A percentile compares a stretch with the other conserved stretches of the same genome.
phyloP scores from a whole-genome alignment of 805 yeast species.

The Cyberlindnera saturnus region DNA sequence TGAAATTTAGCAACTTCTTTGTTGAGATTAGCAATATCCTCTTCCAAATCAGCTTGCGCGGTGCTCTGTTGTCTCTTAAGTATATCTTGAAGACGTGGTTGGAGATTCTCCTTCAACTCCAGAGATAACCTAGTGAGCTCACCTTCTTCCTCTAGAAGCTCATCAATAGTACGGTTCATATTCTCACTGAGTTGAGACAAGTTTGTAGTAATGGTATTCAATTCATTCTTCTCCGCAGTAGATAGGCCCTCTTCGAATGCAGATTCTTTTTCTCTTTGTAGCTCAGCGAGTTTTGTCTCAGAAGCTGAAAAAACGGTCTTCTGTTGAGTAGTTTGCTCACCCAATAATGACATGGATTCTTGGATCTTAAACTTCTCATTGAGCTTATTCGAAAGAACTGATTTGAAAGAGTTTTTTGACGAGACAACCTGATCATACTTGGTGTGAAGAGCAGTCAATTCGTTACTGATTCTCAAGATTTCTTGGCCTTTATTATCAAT shows the following conservation, averaged over 20 bases:
- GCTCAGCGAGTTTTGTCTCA: conserved; percentile 30
- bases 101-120: conserved; percentile 51
- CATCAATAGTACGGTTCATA: conserved; percentile 34
- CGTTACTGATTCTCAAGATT: conserved; percentile 45
- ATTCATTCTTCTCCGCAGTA: conserved; percentile 37
- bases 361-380: conserved; percentile 36
- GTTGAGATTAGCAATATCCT: conserved; percentile 13
- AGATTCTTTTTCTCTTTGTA: conserved; percentile 41
- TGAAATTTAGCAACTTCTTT: conserved; percentile 23
- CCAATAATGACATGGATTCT: conserved; percentile 32
- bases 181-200: conserved; percentile 34
- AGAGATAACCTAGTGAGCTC: conserved; percentile 41
- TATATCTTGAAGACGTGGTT: conserved; percentile 44
- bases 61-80: conserved; percentile 19
- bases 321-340: conserved; percentile 6
- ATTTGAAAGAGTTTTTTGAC: conserved; percentile 37
- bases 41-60: conserved; percentile 10
- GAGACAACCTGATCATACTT: conserved; percentile 38
- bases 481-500: conserved; percentile 43
- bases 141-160: conserved; percentile 40
- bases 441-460: conserved; percentile 27
- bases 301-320: conserved; percentile 15
- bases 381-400: conserved; percentile 35
- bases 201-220: conserved; percentile 30
- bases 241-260: conserved; percentile 51